A percentile compares a stretch with the other conserved stretches of the same genome.
Evolutionary conservation across 495 filamentous ascomycete genomes (phyloP).

Genomic region (Podospora pseudoanserina): DNA sequence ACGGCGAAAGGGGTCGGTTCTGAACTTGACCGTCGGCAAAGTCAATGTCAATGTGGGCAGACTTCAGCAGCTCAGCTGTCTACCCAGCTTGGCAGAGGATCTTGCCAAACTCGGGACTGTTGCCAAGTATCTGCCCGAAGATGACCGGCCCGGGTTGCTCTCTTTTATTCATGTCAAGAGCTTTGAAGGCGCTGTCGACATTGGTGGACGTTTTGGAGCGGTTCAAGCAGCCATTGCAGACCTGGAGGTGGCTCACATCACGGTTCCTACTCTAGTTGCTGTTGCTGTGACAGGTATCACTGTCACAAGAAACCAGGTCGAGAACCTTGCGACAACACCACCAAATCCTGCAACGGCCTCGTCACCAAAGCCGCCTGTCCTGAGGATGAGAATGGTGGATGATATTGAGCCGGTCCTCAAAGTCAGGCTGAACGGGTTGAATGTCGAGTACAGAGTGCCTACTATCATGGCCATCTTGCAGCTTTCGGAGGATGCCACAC

Average conservation of each 20-base stretch:
- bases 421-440: slow-evolving; percentile 76
- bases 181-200: slow-evolving; percentile 53
- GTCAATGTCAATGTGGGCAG: slow-evolving; percentile 56
- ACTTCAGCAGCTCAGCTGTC: slow-evolving; percentile 55
- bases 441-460: slow-evolving; percentile 78
- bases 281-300: slow-evolving; percentile 60
- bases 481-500: slow-evolving; percentile 61
- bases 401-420: slow-evolving; percentile 91
- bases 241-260: slow-evolving; percentile 76
- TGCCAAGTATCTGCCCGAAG: slow-evolving; percentile 91
- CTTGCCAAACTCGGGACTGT: slow-evolving; percentile 77
- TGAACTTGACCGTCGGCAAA: slow-evolving; percentile 63
- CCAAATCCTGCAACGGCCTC: slow-evolving; percentile 28
- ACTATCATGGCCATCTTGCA: slow-evolving; percentile 75
- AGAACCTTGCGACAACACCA: slow-evolving; percentile 58
- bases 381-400: slow-evolving; percentile 75
- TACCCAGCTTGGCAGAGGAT: slow-evolving; percentile 73
- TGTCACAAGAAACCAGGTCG: slow-evolving; percentile 59
- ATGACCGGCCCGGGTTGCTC: slow-evolving; percentile 87
- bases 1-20: slow-evolving; percentile 79
- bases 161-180: slow-evolving; percentile 65
- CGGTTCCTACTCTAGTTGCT: slow-evolving; percentile 75
- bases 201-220: slow-evolving; percentile 63
- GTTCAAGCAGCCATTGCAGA: slow-evolving; percentile 55
- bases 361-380: slow-evolving; percentile 47